A percentile compares a stretch with the other conserved stretches of the same genome.
Evolutionary conservation across 306 rosid species (phyloP).

Genomic region (Luffa aegyptiaca): DNA sequence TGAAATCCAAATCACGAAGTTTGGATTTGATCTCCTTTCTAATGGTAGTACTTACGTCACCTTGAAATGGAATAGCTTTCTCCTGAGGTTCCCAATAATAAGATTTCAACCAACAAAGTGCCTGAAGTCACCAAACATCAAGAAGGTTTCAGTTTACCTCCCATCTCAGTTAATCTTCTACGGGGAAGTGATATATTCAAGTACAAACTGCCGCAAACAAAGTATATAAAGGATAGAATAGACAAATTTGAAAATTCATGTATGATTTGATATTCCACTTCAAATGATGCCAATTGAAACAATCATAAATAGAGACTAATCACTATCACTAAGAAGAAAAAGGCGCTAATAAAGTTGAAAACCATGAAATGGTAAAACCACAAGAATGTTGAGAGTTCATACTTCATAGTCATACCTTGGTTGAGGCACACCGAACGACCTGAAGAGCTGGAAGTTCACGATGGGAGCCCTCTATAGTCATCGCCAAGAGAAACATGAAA

Average conservation of each 20-base stretch:
- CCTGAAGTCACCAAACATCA: constrained; percentile 39
- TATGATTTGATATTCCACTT: neutral
- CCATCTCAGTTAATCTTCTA: constrained; percentile 1
- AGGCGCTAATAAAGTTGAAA: neutral
- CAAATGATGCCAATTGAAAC: neutral
- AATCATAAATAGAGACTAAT: neutral
- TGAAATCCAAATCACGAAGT: constrained; percentile 46
- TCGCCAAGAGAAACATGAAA: neutral
- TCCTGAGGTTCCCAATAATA: constrained; percentile 95
- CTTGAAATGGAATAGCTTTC: constrained; percentile 71
- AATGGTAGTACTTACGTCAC: constrained; percentile 32
- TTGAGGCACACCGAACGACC: constrained; percentile 56
- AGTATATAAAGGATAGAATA: neutral
- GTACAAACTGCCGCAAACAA: neutral
- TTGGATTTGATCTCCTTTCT: constrained; percentile 51
- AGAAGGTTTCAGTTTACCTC: neutral
- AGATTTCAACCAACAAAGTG: constrained; percentile 83
- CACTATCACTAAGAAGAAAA: neutral
- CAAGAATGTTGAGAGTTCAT: constrained; percentile 1
- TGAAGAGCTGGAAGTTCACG: constrained; percentile 85
- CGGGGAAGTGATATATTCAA: neutral
- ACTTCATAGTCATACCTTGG: constrained; percentile 32
- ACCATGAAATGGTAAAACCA: neutral
- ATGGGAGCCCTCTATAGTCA: constrained; percentile 76
- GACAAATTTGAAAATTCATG: neutral